Percentiles rank a stretch among this genome's conserved stretches.
phyloP scores from a whole-genome alignment of 2,329 filamentous ascomycete species.

The Penicillium brevicompactum region DNA sequence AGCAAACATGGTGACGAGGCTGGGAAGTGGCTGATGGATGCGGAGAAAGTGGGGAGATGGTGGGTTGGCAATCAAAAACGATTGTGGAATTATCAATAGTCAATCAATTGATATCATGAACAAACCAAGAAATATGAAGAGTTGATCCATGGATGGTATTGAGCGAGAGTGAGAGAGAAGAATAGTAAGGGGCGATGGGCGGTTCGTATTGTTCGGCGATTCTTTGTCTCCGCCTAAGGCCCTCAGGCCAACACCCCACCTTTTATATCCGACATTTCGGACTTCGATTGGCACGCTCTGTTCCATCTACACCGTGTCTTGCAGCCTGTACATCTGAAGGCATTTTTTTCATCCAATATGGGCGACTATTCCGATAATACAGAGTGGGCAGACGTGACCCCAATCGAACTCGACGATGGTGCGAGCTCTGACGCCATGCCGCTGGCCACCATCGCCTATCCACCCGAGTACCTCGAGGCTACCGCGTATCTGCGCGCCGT shows the following conservation, averaged over 20 bases:
- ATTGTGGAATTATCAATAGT: constrained; percentile 23
- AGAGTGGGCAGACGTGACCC: constrained; percentile 80
- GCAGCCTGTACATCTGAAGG: too few relatives aligned
- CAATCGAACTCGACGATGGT: constrained; percentile 82
- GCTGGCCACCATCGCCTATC: constrained; percentile 90
- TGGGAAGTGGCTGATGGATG: constrained; percentile 37
- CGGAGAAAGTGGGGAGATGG: constrained; percentile 39
- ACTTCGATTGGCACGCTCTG: background rate
- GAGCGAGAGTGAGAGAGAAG: background rate
- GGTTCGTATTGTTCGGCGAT: constrained; percentile 15
- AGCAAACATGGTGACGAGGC: constrained; percentile 33
- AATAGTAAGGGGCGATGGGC: constrained; percentile 6
- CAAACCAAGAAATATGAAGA: background rate
- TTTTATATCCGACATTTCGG: constrained; percentile 5
- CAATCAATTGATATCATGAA: too few relatives aligned
- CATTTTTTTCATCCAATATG: background rate
- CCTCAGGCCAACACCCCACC: constrained; percentile 29
- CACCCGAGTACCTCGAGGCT: constrained; percentile 84
- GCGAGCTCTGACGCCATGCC: constrained; percentile 57
- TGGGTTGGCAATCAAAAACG: constrained; percentile 39
- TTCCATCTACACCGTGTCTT: too few relatives aligned
- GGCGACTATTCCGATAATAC: constrained; percentile 65
- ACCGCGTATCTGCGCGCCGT: constrained; percentile 91
- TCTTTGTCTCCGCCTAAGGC: constrained; percentile 34
- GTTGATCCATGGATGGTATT: too few relatives aligned